Evolutionary conservation across 2,329 filamentous ascomycete species (phyloP).

Genomic region (Fusarium tuaranense): DNA sequence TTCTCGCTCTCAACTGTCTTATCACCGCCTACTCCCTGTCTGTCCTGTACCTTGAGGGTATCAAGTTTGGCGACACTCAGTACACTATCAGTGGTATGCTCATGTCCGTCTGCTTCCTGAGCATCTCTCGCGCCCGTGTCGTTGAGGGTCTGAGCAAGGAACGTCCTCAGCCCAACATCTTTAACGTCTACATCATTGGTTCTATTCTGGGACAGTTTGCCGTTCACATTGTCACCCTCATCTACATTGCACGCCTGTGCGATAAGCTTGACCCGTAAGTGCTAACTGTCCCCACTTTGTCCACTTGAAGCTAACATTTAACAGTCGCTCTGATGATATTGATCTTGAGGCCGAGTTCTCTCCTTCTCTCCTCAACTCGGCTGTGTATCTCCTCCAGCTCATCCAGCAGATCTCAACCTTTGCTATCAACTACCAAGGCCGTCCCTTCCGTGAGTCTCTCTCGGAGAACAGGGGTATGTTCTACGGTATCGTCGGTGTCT

Average conservation of each 20-base stretch:
- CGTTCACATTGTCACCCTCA: slow-evolving; percentile 91
- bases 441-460: slow-evolving; percentile 96
- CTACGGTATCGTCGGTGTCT: slow-evolving; percentile 92
- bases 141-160: slow-evolving; percentile 97
- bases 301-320: slow-evolving; percentile 40
- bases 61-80: slow-evolving; percentile 98
- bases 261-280: slow-evolving; percentile 87
- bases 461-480: slow-evolving; percentile 98
- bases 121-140: slow-evolving; percentile 95
- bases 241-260: slow-evolving; percentile 93
- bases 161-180: slow-evolving; percentile 97
- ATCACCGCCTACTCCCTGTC: slow-evolving; percentile 98
- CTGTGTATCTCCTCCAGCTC: slow-evolving; percentile 95
- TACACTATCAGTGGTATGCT: slow-evolving; percentile 99
- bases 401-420: slow-evolving; percentile 99
- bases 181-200: slow-evolving; percentile 98
- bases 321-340: slow-evolving; percentile 68
- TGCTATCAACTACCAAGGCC: slow-evolving; percentile 98
- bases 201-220: slow-evolving; percentile 98
- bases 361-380: slow-evolving; percentile 94
- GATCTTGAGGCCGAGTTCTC: slow-evolving; percentile 96
- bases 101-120: slow-evolving; percentile 99
- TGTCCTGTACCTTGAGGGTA: slow-evolving; percentile 96
- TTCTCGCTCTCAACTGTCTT: slow-evolving; percentile 95
- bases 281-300: accelerated